Percentiles rank a stretch among this genome's conserved stretches.
These are phyloP conservation scores for Puccinia triticina DNA, from an alignment of 1,284 basidiomycete genomes.

Conservation along the genomic window DNA sequence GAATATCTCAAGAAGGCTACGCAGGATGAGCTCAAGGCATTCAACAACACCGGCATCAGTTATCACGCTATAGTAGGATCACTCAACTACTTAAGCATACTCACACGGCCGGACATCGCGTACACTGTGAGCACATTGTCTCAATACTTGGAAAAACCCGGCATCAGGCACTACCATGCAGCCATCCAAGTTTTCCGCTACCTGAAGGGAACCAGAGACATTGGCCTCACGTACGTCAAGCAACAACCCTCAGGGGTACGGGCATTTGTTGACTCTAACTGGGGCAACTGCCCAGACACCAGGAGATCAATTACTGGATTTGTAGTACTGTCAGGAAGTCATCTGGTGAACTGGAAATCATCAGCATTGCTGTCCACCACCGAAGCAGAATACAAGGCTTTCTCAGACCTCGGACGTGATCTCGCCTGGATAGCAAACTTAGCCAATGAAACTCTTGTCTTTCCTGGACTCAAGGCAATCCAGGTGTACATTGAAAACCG, in stretches of 20 bases:
- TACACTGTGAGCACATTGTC: background rate
- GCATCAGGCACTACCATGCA: background rate
- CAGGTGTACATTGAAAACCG: too few relatives aligned
- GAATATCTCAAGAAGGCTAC: background rate
- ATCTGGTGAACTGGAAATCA: constrained; percentile 25
- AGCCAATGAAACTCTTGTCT: too few relatives aligned
- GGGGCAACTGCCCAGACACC: constrained; percentile 42
- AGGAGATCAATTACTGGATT: constrained; percentile 46
- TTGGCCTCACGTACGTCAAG: background rate
- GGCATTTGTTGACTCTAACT: constrained; percentile 48
- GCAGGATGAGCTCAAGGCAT: background rate
- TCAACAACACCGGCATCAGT: too few relatives aligned
- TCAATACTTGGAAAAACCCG: background rate
- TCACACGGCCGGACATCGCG: constrained; percentile 7
- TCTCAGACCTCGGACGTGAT: constrained; percentile 64
- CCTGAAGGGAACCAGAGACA: background rate
- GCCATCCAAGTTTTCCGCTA: background rate
- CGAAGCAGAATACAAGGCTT: constrained; percentile 63
- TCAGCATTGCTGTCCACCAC: constrained; percentile 36
- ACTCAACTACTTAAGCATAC: background rate
- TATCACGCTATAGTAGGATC: background rate
- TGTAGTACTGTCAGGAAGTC: constrained; percentile 14
- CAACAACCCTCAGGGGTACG: background rate
- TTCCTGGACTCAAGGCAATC: too few relatives aligned
- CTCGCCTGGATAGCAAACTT: constrained; percentile 61